Evolutionary conservation across 116 monocot species (phyloP).

Genomic region (Trichopus zeylanicus): DNA sequence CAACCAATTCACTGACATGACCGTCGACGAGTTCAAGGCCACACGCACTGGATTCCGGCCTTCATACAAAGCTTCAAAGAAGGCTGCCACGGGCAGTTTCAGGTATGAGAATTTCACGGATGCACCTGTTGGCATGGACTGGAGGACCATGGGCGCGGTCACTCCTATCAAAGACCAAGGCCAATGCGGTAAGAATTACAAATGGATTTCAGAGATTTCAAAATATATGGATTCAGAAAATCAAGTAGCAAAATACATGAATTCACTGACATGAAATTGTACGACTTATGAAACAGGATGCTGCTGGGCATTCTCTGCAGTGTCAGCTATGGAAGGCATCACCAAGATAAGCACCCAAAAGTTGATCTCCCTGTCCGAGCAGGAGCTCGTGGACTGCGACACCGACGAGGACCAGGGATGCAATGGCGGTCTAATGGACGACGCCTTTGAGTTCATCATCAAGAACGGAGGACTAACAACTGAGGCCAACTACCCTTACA

Average conservation of each 20-base stretch:
- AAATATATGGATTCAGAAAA: not conserved
- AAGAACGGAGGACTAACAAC: no score
- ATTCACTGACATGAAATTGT: no score
- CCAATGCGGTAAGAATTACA: constrained; percentile 4
- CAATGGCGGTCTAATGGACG: no score
- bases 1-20: constrained; percentile 14
- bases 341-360: no score
- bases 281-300: no score
- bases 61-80: rapidly evolving
- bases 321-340: no score
- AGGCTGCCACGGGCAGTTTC: not conserved
- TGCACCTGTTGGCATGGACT: not conserved
- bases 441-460: not conserved
- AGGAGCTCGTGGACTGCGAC: constrained; percentile 3
- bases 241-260: no score
- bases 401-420: no score
- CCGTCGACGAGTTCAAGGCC: constrained; percentile 8
- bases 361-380: not conserved
- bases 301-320: no score
- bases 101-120: not conserved
- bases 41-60: not conserved
- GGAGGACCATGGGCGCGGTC: not conserved
- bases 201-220: not conserved
- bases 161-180: constrained; percentile 6
- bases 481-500: no score